Conservation (phyloP, 352 stramenopile genomes). For the Thraustochytrium sp. region DNA sequence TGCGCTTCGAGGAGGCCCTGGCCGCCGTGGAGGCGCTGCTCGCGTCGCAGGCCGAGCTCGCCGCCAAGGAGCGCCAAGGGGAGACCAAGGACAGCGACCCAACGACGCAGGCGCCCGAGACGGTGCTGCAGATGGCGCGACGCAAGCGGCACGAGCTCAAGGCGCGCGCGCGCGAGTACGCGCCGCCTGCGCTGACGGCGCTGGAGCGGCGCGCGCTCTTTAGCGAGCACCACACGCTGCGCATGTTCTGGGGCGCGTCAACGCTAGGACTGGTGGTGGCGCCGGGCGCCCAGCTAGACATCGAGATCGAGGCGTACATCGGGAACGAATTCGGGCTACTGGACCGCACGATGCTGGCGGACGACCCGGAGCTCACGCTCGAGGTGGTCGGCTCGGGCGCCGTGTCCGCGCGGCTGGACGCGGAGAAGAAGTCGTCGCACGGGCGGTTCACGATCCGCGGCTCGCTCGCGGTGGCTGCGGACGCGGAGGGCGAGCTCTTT, state of each 20-base stretch:
- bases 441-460: not conserved
- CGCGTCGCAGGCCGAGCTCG: not conserved
- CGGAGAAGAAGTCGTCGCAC: too few relatives aligned
- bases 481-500: not conserved
- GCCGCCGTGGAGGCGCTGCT: not conserved
- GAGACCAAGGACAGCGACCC: too few relatives aligned
- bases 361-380: not conserved
- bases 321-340: conserved; percentile 13
- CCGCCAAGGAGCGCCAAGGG: too few relatives aligned
- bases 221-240: conserved; percentile 18
- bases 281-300: not conserved
- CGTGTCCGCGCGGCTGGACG: too few relatives aligned
- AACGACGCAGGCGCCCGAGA: too few relatives aligned
- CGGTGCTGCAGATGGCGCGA: not conserved
- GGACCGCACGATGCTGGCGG: not conserved
- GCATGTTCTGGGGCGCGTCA: not conserved
- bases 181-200: not conserved
- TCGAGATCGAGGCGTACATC: not conserved
- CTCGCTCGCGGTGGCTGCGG: not conserved
- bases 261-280: not conserved
- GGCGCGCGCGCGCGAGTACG: not conserved
- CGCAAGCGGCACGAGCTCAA: not conserved
- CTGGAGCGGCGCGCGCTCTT: conserved; percentile 12
- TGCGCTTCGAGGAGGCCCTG: not conserved
- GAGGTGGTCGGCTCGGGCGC: not conserved